Conservation (phyloP, 2,329 filamentous ascomycete species). For the Aureobasidium namibiae region DNA sequence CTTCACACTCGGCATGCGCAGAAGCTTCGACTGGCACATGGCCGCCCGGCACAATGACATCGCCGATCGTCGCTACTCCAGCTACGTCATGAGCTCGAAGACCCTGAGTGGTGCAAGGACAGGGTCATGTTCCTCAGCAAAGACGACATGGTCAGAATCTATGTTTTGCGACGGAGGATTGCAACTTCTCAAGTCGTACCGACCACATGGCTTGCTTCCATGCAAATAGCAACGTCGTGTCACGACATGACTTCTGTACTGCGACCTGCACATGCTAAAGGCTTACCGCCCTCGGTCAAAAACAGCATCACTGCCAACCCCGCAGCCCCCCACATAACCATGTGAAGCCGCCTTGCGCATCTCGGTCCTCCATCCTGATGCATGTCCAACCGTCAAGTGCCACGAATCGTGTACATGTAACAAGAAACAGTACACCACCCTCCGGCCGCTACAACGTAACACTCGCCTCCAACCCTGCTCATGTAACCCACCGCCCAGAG, state of each 20-base stretch:
- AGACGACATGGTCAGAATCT: background rate
- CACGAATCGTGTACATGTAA: background rate
- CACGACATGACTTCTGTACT: background rate
- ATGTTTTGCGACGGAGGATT: background rate
- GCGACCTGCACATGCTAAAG: background rate
- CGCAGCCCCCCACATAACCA: background rate
- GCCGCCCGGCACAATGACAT: background rate
- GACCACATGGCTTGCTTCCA: background rate
- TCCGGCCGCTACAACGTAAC: background rate
- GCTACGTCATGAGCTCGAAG: background rate
- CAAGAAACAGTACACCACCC: background rate
- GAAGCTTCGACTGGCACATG: background rate
- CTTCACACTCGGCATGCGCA: background rate
- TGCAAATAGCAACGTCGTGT: background rate
- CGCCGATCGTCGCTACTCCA: background rate
- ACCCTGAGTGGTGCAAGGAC: background rate
- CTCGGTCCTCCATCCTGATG: background rate
- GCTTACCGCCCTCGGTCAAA: conserved; percentile 2
- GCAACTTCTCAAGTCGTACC: background rate
- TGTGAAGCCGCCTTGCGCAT: background rate
- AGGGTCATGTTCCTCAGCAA: background rate
- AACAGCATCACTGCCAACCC: background rate
- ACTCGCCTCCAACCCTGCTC: background rate
- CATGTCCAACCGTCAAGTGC: background rate
- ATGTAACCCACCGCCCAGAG: background rate